These are phyloP conservation scores for Fusarium domesticum DNA, from an alignment of 2,329 filamentous ascomycete genomes.

Conservation along the genomic window DNA sequence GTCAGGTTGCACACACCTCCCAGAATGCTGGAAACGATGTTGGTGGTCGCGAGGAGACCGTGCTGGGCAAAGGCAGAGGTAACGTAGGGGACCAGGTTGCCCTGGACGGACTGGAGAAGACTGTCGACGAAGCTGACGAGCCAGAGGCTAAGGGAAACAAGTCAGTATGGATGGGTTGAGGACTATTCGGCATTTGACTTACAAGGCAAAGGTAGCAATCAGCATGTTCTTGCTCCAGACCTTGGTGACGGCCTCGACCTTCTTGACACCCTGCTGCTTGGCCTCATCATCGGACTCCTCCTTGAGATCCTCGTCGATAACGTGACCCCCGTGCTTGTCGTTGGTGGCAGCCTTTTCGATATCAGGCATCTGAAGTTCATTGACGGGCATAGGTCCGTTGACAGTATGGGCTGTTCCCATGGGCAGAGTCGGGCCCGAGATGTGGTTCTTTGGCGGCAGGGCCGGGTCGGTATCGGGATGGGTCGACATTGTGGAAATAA, in stretches of 20 bases:
- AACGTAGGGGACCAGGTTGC: slow-evolving; percentile 41
- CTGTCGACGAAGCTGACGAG: slow-evolving; percentile 49
- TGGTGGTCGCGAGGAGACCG: slow-evolving; percentile 61
- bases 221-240: slow-evolving; percentile 40
- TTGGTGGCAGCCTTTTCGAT: slow-evolving; percentile 11
- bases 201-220: slow-evolving; percentile 32
- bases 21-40: slow-evolving; percentile 53
- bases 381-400: slow-evolving; percentile 9
- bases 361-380: slow-evolving; percentile 9
- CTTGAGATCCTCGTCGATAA: slow-evolving; percentile 9
- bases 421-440: not conserved
- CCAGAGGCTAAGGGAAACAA: slow-evolving; percentile 34
- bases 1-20: slow-evolving; percentile 39
- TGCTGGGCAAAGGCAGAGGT: slow-evolving; percentile 50
- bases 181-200: slow-evolving; percentile 2
- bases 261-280: slow-evolving; percentile 13
- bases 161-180: not conserved
- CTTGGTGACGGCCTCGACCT: slow-evolving; percentile 38
- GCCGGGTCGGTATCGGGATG: slow-evolving; percentile 1
- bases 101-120: slow-evolving; percentile 48
- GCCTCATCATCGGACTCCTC: slow-evolving; percentile 6
- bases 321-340: slow-evolving; percentile 4
- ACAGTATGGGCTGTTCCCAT: not conserved
- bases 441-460: not conserved
- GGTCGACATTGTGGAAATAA: slow-evolving; percentile 5